A percentile compares a stretch with the other conserved stretches of the same genome.
These are phyloP conservation scores for Fusarium abutilonis DNA, from an alignment of 2,329 filamentous ascomycete species.

Conservation along the genomic window DNA sequence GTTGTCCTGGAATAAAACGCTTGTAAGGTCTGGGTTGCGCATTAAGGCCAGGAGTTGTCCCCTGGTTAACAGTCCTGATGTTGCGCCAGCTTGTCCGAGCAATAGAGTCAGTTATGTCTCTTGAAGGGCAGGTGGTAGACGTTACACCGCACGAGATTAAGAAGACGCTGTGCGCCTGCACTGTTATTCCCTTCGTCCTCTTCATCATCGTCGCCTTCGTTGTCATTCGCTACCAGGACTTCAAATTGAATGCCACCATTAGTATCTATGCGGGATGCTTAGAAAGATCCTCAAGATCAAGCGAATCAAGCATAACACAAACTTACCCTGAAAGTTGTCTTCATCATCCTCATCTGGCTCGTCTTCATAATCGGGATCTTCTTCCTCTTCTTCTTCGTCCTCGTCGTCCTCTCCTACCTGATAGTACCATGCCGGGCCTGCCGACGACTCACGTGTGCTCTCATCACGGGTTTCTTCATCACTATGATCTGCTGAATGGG, in stretches of 20 bases:
- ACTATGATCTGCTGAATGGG: conserved; percentile 2
- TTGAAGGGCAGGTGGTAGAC: background rate
- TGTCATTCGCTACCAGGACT: conserved; percentile 34
- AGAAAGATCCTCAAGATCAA: background rate
- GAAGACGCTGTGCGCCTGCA: conserved; percentile 46
- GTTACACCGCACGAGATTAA: conserved; percentile 48
- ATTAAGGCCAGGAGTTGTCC: conserved; percentile 55
- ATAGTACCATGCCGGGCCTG: conserved; percentile 25
- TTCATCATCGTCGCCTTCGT: conserved; percentile 37
- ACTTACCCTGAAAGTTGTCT: conserved; percentile 40
- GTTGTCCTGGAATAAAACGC: conserved; percentile 51
- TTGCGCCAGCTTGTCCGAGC: conserved; percentile 38
- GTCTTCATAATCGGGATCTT: conserved; percentile 42
- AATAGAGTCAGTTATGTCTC: conserved; percentile 17
- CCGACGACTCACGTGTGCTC: conserved; percentile 25
- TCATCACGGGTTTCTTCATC: conserved; percentile 19
- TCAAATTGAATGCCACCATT: conserved; percentile 35
- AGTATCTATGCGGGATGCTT: conserved; percentile 18
- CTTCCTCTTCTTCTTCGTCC: conserved; percentile 51
- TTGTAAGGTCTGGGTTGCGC: conserved; percentile 52
- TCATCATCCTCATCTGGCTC: conserved; percentile 44
- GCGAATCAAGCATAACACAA: background rate
- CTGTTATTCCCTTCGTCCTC: conserved; percentile 40
- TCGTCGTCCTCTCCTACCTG: conserved; percentile 46
- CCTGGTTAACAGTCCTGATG: conserved; percentile 48